Base-by-base conservation (phyloP, 2,329 filamentous ascomycete species). In the Botrytis squamosa region DNA sequence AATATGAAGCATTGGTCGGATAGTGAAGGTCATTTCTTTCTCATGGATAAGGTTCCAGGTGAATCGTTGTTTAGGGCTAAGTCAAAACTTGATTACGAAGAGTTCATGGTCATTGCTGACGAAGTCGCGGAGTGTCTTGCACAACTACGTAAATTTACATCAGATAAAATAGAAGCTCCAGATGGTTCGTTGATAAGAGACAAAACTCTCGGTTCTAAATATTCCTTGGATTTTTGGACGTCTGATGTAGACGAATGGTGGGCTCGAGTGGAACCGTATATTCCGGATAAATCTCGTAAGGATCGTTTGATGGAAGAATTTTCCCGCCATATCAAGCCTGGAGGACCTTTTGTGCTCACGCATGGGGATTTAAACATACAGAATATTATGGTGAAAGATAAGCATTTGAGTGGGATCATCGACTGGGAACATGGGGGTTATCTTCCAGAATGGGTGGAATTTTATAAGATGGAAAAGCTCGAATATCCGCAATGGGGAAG, bases 311-410 rank as follows among this genome's bases (percentile, higher is more conserved):
- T 36, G 29, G 42, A 66, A 22, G 2, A 12, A 25, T 68, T 29
- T 55, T 10, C 46, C 10, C 49, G 7, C 1, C 8, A 0, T 29
- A 16, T 68, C 16, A 68, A 68, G n/a, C 49, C 49, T 14, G 44
- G 22, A 20, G 65, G 65, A 55, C 65, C 44, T 14, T 52, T 40
- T 12, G 65, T 68, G 25, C 65, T 68, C 46, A n/a, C 65, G 25
- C 65, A 68, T 55, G 65, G 46, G 12, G 46, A 68, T n/a, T 29
- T 52, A 18, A 20, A 49, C 18, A 1, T 14, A 14, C 25, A 3
- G 18, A 68, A 68, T 40, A 55, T 68, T 29, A 68, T 68, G 29
- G 36, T 68, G 9, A 68, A 68, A 68, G 49, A 55, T 29, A 49
- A 36, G 3, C 65, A 68, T 55, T 6, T 55, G 9, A 29, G 20